Conservation (phyloP, 805 yeast genomes). For the Yarrowia yakushimensis region DNA sequence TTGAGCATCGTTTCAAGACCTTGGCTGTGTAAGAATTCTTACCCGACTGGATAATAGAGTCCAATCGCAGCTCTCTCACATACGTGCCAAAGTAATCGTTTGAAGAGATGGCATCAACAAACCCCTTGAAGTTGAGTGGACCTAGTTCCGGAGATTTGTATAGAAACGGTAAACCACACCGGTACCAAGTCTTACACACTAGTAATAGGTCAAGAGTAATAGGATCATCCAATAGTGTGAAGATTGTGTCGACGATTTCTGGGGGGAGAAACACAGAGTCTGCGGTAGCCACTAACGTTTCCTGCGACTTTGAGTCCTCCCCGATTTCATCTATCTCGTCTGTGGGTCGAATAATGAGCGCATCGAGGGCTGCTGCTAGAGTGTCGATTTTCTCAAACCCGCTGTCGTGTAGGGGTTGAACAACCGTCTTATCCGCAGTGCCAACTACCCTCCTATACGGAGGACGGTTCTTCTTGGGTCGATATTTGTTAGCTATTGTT, state of each 20-base stretch:
- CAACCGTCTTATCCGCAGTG: slow-evolving; percentile 37
- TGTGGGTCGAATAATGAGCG: slow-evolving; percentile 7
- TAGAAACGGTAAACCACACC: slow-evolving; percentile 56
- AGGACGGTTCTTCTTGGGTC: slow-evolving; percentile 79
- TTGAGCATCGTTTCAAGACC: slow-evolving; percentile 70
- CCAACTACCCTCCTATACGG: slow-evolving; percentile 68
- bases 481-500: slow-evolving; percentile 76
- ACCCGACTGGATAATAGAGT: slow-evolving; percentile 82
- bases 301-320: slow-evolving; percentile 6
- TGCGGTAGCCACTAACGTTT: slow-evolving; percentile 43
- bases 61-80: slow-evolving; percentile 66
- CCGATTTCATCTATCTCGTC: slow-evolving; percentile 21
- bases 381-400: slow-evolving; percentile 23
- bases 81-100: slow-evolving; percentile 47
- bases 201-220: slow-evolving; percentile 43
- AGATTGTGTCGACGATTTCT: slow-evolving; percentile 47
- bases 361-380: slow-evolving; percentile 15
- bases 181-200: slow-evolving; percentile 60
- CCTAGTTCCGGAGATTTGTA: slow-evolving; percentile 61
- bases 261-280: slow-evolving; percentile 44
- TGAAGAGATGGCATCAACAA: slow-evolving; percentile 63
- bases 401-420: slow-evolving; percentile 17
- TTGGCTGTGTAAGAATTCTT: slow-evolving; percentile 87
- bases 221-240: slow-evolving; percentile 35
- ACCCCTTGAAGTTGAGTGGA: slow-evolving; percentile 64